Percentiles rank a stretch among this genome's conserved stretches.
Conservation (phyloP, 2,329 filamentous ascomycete species). For the Arthrobotrys entomopaga region DNA sequence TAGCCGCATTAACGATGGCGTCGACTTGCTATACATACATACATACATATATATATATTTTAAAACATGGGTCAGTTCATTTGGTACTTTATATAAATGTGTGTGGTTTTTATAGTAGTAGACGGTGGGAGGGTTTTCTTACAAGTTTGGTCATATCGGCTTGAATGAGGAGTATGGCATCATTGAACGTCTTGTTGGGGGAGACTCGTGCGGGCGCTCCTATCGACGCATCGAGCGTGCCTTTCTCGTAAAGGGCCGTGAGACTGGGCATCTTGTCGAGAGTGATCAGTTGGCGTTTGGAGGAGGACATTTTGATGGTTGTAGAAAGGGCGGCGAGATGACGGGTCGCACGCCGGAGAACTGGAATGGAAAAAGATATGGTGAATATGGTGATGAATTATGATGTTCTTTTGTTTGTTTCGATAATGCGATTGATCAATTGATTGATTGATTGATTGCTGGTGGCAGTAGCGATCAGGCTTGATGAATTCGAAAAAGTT, state of each 20-base stretch:
- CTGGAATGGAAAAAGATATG: background rate
- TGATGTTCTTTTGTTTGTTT: background rate
- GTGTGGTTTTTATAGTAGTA: no score
- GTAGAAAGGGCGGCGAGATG: background rate
- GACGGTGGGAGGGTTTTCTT: background rate
- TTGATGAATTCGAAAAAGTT: no score
- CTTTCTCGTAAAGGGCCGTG: conserved; percentile 20
- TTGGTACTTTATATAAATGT: no score
- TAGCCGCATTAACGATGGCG: conserved; percentile 82
- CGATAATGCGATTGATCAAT: conserved; percentile 1
- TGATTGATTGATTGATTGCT: background rate
- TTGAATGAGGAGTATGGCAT: conserved; percentile 23
- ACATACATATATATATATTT: background rate
- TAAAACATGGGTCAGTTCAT: no score
- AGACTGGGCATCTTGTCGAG: conserved; percentile 21
- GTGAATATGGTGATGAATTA: background rate
- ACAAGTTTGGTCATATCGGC: conserved; percentile 44
- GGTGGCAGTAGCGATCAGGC: background rate
- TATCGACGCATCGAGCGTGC: conserved; percentile 41
- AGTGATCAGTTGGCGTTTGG: background rate
- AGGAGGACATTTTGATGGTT: conserved; percentile 16
- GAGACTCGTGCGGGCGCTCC: conserved; percentile 16
- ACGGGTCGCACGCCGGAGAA: background rate
- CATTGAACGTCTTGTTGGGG: conserved; percentile 27
- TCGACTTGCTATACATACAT: conserved; percentile 13